Conservation (phyloP, 2,329 filamentous ascomycete genomes). For the Emergomyces orientalis region DNA sequence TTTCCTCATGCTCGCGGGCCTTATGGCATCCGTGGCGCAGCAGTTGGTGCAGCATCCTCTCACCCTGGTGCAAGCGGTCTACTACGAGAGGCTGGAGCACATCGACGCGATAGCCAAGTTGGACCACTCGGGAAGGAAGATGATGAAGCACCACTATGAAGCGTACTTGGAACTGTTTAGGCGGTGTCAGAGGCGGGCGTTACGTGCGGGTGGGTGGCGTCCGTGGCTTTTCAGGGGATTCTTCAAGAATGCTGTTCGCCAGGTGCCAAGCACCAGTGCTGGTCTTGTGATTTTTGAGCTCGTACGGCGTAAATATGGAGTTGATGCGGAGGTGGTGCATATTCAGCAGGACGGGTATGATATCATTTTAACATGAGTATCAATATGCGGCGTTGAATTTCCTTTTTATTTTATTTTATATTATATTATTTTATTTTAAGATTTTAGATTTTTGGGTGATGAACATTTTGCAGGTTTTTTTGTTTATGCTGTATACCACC, state of each 20-base stretch:
- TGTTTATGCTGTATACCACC: background rate
- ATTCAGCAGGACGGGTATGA: conserved; percentile 54
- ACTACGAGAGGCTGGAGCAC: conserved; percentile 51
- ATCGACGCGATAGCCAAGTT: conserved; percentile 46
- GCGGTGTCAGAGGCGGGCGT: conserved; percentile 45
- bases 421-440: too few relatives aligned
- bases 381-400: background rate
- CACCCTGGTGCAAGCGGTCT: conserved; percentile 49
- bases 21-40: conserved; percentile 50
- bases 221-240: conserved; percentile 51
- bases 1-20: conserved; percentile 52
- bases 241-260: conserved; percentile 46
- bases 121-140: conserved; percentile 32
- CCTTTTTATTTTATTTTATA: too few relatives aligned
- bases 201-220: conserved; percentile 45
- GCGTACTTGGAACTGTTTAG: conserved; percentile 53
- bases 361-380: conserved; percentile 45
- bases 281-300: conserved; percentile 58
- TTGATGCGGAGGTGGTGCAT: conserved; percentile 43
- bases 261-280: conserved; percentile 55
- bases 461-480: background rate
- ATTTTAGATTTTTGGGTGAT: background rate
- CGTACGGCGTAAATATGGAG: conserved; percentile 52
- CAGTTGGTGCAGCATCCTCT: conserved; percentile 52
- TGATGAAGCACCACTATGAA: conserved; percentile 48